Evolutionary conservation across 768 basidiomycete genomes (phyloP).

Genomic region (Serendipita indica): DNA sequence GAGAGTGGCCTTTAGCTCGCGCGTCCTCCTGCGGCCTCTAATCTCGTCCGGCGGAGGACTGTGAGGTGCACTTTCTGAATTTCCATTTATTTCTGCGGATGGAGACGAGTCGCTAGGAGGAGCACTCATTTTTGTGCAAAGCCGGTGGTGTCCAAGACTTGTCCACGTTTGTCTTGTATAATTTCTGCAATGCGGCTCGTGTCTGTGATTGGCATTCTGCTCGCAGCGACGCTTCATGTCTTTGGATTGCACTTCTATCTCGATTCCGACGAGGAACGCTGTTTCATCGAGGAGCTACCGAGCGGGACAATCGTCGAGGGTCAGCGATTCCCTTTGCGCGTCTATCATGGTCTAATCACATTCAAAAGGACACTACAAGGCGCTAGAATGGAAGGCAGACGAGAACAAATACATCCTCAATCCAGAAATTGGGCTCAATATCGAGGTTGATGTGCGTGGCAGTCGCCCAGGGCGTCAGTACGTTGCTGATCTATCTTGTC

Average conservation of each 20-base stretch:
- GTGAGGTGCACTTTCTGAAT: not conserved
- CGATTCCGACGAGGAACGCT: conserved; percentile 82
- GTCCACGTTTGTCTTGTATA: not conserved
- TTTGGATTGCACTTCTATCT: conserved; percentile 93
- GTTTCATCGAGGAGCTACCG: conserved; percentile 94
- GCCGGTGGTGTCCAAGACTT: not conserved
- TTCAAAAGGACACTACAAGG: conserved; percentile 70
- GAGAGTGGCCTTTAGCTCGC: not conserved
- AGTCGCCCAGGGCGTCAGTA: not conserved
- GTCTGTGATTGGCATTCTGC: not conserved
- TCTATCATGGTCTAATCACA: conserved; percentile 6
- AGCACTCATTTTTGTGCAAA: not conserved
- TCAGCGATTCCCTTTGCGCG: conserved; percentile 22
- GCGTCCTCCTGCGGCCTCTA: not conserved
- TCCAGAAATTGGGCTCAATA: conserved; percentile 69
- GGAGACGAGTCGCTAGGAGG: not conserved
- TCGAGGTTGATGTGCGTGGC: conserved; percentile 69
- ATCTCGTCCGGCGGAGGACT: conserved; percentile 5
- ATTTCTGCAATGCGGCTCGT: not conserved
- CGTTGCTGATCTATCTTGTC: not conserved
- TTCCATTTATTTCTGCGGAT: not conserved
- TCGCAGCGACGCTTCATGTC: conserved; percentile 21
- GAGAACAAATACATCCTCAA: conserved; percentile 54
- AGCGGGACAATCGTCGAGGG: conserved; percentile 92
- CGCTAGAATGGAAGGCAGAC: conserved; percentile 77